A percentile compares a stretch with the other conserved stretches of the same genome.
phyloP scores from a whole-genome alignment of 2,329 filamentous ascomycete species.

The Neonectria faginata region DNA sequence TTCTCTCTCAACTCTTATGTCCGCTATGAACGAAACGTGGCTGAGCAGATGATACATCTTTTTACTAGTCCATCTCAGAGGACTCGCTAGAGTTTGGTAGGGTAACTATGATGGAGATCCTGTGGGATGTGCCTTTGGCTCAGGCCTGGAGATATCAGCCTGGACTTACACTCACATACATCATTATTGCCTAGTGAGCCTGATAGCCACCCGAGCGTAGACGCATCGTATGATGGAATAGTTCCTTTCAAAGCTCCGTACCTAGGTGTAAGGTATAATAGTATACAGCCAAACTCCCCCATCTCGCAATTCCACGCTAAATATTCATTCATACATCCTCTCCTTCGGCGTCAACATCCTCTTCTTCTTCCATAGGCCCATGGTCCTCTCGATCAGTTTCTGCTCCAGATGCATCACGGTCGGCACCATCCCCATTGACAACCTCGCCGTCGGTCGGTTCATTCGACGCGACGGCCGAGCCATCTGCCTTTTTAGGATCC shows the following conservation, averaged over 20 bases:
- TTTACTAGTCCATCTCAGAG: no score
- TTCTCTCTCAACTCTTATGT: neutral
- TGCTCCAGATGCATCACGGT: conserved; percentile 29
- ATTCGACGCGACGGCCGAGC: conserved; percentile 49
- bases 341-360: conserved; percentile 52
- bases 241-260: conserved; percentile 14
- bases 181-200: no score
- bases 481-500: conserved; percentile 28
- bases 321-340: conserved; percentile 47
- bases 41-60: no score
- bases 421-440: conserved; percentile 33
- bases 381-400: conserved; percentile 30
- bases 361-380: conserved; percentile 30
- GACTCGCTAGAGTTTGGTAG: no score
- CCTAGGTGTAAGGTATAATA: conserved; percentile 21
- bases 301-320: conserved; percentile 22
- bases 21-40: no score
- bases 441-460: conserved; percentile 34
- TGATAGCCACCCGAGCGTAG: neutral
- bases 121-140: no score
- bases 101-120: no score
- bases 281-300: conserved; percentile 28
- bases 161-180: no score
- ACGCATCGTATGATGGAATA: neutral
- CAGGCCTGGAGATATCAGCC: no score